Percentiles rank a stretch among this genome's conserved stretches.
phyloP scores from a whole-genome alignment of 345 rosid genomes.

The Gossypium arboreum region DNA sequence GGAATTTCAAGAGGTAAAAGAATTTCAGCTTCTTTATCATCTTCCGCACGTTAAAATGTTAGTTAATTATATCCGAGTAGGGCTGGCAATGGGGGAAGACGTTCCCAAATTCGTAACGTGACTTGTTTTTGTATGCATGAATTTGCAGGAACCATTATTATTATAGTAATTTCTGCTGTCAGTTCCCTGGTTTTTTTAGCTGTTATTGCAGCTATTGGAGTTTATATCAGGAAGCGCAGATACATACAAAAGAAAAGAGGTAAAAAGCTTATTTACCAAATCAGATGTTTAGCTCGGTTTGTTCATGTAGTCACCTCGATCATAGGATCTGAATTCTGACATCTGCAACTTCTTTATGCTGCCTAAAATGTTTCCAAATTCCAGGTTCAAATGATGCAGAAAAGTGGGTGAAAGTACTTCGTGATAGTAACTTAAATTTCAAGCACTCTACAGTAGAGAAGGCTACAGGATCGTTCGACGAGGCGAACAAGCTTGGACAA shows the following conservation, averaged over 20 bases:
- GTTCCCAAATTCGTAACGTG: background rate
- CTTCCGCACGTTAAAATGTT: no score
- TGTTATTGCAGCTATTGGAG: conserved; percentile 48
- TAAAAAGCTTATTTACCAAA: background rate
- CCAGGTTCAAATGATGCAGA: conserved; percentile 68
- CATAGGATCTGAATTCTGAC: background rate
- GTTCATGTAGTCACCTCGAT: background rate
- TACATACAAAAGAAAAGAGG: conserved; percentile 16
- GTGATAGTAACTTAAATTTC: conserved; percentile 83
- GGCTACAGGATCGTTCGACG: conserved; percentile 72
- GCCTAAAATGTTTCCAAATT: background rate
- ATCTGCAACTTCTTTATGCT: background rate
- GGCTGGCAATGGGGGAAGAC: no score
- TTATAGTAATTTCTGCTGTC: conserved; percentile 61
- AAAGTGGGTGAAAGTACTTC: conserved; percentile 57
- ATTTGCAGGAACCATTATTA: conserved; percentile 53
- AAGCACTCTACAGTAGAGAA: conserved; percentile 86
- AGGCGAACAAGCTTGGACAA: conserved; percentile 81
- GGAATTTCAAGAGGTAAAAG: conserved; percentile 58
- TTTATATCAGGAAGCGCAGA: conserved; percentile 36
- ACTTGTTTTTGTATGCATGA: conserved; percentile 3
- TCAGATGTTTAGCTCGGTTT: background rate
- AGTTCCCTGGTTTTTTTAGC: conserved; percentile 63
- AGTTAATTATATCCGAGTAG: no score
- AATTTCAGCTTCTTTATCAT: background rate